These are phyloP conservation scores for Arthroderma uncinatum DNA, from an alignment of 2,329 filamentous ascomycete genomes.

Conservation along the genomic window DNA sequence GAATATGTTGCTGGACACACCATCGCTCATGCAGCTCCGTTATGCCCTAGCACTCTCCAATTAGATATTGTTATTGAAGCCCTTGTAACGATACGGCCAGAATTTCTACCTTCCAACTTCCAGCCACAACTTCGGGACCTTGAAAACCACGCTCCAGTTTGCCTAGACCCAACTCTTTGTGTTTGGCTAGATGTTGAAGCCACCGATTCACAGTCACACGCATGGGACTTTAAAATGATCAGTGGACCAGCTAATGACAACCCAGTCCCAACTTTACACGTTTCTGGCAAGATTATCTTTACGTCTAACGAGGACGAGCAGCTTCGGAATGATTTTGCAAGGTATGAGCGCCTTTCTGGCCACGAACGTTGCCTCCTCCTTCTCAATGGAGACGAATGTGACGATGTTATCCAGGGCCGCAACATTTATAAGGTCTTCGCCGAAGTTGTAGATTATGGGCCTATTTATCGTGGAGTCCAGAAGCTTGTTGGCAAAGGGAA, in stretches of 20 bases:
- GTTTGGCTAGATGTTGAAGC: constrained; percentile 7
- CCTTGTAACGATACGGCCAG: constrained; percentile 3
- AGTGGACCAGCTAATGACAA: not conserved
- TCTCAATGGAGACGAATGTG: constrained; percentile 3
- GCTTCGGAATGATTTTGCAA: constrained; percentile 6
- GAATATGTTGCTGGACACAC: constrained; percentile 3
- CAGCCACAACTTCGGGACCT: constrained; percentile 6
- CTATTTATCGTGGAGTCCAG: constrained; percentile 21
- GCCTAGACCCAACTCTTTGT: constrained; percentile 3
- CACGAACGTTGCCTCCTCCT: constrained; percentile 5
- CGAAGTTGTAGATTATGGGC: constrained; percentile 20
- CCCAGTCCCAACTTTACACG: not conserved
- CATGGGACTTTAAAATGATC: constrained; percentile 6
- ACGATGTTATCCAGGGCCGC: constrained; percentile 8
- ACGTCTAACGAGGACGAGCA: constrained; percentile 1
- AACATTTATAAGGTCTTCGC: constrained; percentile 12
- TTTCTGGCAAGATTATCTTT: constrained; percentile 6
- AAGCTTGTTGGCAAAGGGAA: constrained; percentile 8
- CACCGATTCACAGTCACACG: not conserved
- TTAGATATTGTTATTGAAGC: constrained; percentile 9
- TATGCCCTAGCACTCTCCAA: constrained; percentile 7
- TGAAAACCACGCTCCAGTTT: constrained; percentile 8
- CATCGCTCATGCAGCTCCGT: constrained; percentile 6
- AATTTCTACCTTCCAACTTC: constrained; percentile 1
- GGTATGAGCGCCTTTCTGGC: constrained; percentile 6